phyloP scores from a whole-genome alignment of 768 basidiomycete genomes.

The Gyrodon lividus region DNA sequence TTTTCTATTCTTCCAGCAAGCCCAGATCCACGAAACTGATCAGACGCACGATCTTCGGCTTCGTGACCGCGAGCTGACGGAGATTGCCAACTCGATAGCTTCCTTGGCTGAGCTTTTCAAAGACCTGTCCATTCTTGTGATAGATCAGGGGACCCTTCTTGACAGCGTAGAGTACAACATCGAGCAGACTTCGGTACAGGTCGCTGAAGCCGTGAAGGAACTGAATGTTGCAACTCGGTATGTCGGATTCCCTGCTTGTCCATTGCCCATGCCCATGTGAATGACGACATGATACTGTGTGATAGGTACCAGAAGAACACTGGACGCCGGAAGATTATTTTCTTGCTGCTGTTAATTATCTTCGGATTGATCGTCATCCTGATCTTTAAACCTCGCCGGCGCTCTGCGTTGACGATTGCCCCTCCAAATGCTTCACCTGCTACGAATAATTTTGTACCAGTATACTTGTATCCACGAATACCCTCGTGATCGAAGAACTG shows the following conservation, averaged over 20 bases:
- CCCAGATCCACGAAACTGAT: constrained; percentile 37
- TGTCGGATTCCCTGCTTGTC: constrained; percentile 25
- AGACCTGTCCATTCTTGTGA: constrained; percentile 88
- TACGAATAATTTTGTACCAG: constrained; percentile 29
- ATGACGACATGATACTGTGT: not conserved
- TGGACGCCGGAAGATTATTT: constrained; percentile 89
- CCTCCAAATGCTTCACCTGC: constrained; percentile 26
- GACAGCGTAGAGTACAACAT: constrained; percentile 98
- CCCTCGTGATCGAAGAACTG: constrained; percentile 20
- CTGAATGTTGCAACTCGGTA: constrained; percentile 80
- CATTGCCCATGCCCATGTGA: too few relatives aligned
- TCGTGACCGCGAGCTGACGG: constrained; percentile 71
- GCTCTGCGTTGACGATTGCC: constrained; percentile 32
- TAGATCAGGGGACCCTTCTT: constrained; percentile 95
- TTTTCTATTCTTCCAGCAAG: constrained; percentile 24
- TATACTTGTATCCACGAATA: constrained; percentile 34
- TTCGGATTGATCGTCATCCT: constrained; percentile 84
- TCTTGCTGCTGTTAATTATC: constrained; percentile 87
- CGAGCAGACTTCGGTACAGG: constrained; percentile 81
- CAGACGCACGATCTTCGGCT: constrained; percentile 41
- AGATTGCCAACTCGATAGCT: constrained; percentile 90
- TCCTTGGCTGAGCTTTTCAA: constrained; percentile 94
- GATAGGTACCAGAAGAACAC: constrained; percentile 91
- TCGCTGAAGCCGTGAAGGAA: constrained; percentile 83
- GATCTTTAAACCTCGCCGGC: constrained; percentile 86